Evolutionary conservation across 2,329 filamentous ascomycete genomes (phyloP), one percentile per base, ranked within the genome.

Genomic region (Emericellopsis atlantica): DNA sequence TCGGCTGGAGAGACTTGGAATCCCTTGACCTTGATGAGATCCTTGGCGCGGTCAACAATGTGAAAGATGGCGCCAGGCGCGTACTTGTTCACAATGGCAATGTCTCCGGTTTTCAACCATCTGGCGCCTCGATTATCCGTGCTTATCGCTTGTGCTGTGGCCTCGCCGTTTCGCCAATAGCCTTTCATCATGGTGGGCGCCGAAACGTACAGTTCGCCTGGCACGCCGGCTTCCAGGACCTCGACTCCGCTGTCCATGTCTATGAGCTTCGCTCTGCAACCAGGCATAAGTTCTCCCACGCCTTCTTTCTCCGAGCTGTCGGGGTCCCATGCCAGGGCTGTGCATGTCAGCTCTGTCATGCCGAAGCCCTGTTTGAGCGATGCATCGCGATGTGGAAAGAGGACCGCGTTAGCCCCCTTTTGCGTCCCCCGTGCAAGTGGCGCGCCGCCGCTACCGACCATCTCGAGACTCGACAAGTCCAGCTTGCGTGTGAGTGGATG

Each of bases 261-360:
- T 6, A 39, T n/a, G 29, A 43, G 16, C 36, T 34, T 21, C 16
- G 41, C 41, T 21, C 35, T 39, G 37, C 41, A 39, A 16, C 29
- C 37, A 2, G 41, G 41, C 41, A 43, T 39, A 9, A 43, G 41
- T 22, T 43, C 36, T 5, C 41, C 41, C 8, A 43, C 37, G 11
- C 41, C 41, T 12, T 29, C 32, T 12, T 24, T 8, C 51, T 89
- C 70, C 44, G 92, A 69, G 54, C 76, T 79, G 3, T 74, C 81
- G 49, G 76, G 69, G 52, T 74, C 76, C 53, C 41, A 42, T 51
- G 40, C 35, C 47, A 84, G 69, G 15, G 74, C 67, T 1, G 81
- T 77, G 56, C 85, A 90, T 0, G 85, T 92, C 3, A 73, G 62
- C 55, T 92, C 86, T 1, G 86, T 92, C 86, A 93, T 90, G 5